phyloP scores from a whole-genome alignment of 2,329 filamentous ascomycete species.

The Lasiodiplodia hormozganensis region DNA sequence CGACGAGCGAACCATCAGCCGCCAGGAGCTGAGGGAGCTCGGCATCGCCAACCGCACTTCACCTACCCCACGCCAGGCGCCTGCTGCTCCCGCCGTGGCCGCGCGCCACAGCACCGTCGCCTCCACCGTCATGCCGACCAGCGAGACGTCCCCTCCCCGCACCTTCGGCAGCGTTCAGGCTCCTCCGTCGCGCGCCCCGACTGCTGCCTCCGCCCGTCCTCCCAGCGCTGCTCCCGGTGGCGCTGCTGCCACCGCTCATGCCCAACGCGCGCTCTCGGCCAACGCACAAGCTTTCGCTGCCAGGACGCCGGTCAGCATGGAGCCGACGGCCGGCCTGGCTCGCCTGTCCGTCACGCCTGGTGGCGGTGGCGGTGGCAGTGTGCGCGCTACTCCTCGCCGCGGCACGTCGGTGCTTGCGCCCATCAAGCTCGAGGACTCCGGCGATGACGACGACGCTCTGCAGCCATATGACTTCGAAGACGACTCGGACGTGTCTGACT shows the following conservation, averaged over 20 bases:
- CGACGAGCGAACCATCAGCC: not conserved
- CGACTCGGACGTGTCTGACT: constrained; percentile 1
- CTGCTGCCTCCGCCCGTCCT: not conserved
- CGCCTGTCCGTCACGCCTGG: not conserved
- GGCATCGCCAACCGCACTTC: not conserved
- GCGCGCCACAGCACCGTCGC: not conserved
- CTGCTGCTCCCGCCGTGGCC: not conserved
- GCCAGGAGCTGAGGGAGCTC: not conserved
- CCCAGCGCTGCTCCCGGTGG: not conserved
- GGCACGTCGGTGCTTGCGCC: not conserved
- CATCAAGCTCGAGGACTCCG: constrained; percentile 1
- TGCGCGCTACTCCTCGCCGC: not conserved
- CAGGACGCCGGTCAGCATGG: not conserved
- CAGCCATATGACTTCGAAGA: not conserved
- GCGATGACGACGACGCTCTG: not conserved
- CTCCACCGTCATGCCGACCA: not conserved
- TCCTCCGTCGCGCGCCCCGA: not conserved
- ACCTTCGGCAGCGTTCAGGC: not conserved
- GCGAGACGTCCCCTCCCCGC: not conserved
- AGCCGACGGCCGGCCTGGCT: not conserved
- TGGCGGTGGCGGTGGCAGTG: not conserved
- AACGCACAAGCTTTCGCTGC: constrained; percentile 4
- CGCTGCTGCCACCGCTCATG: too few relatives aligned
- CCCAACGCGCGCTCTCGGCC: not conserved
- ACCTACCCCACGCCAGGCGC: not conserved